phyloP scores from a whole-genome alignment of 768 basidiomycete species.

The Suillus americanus region DNA sequence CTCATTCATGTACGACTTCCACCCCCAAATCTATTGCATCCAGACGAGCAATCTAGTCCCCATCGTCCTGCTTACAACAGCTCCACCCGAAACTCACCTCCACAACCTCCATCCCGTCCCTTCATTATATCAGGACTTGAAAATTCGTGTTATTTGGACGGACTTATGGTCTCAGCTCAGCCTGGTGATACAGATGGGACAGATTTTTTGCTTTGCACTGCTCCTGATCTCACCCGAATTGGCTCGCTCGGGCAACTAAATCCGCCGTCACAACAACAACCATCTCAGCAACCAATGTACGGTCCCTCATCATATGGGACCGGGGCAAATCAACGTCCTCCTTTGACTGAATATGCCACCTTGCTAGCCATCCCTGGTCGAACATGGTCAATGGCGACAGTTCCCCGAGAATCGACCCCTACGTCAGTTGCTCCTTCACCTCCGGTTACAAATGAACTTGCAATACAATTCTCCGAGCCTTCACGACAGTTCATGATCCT shows the following conservation, averaged over 20 bases:
- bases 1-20: slow-evolving; percentile 80
- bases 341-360: slow-evolving; percentile 75
- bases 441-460: slow-evolving; percentile 73
- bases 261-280: slow-evolving; percentile 36
- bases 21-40: slow-evolving; percentile 72
- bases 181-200: slow-evolving; percentile 70
- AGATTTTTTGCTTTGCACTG: slow-evolving; percentile 72
- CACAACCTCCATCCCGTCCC: slow-evolving; percentile 50
- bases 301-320: slow-evolving; percentile 40
- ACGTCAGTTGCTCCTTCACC: slow-evolving; percentile 47
- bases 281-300: slow-evolving; percentile 41
- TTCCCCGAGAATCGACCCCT: slow-evolving; percentile 35
- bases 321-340: slow-evolving; percentile 49
- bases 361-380: slow-evolving; percentile 77
- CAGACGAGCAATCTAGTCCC: slow-evolving; percentile 61
- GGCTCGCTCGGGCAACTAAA: slow-evolving; percentile 69
- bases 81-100: slow-evolving; percentile 40
- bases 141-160: slow-evolving; percentile 63
- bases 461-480: slow-evolving; percentile 73
- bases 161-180: slow-evolving; percentile 70
- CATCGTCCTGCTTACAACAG: slow-evolving; percentile 53
- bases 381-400: slow-evolving; percentile 79
- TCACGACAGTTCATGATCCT: slow-evolving; percentile 83
- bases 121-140: slow-evolving; percentile 61
- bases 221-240: slow-evolving; percentile 74